phyloP scores from a whole-genome alignment of 768 basidiomycete species.

The Astraeus odoratus region DNA sequence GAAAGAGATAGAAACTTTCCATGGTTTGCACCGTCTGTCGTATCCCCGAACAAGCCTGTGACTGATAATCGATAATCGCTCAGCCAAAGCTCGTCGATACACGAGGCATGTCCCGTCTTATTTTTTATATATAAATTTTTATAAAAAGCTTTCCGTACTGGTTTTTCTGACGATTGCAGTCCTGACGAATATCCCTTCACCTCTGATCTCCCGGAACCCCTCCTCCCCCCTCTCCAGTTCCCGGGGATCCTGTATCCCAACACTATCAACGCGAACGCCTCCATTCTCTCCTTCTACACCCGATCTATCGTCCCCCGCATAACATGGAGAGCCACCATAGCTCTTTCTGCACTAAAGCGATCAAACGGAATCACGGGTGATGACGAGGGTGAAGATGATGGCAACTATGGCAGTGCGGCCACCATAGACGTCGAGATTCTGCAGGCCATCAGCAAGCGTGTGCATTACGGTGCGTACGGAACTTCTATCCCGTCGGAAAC shows the following conservation, averaged over 20 bases:
- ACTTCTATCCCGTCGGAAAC: background rate
- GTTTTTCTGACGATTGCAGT: constrained; percentile 35
- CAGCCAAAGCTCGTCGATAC: constrained; percentile 92
- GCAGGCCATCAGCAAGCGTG: constrained; percentile 96
- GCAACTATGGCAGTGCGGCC: constrained; percentile 94
- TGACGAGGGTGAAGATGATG: constrained; percentile 82
- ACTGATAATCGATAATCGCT: background rate
- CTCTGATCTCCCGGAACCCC: constrained; percentile 67
- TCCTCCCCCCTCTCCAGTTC: constrained; percentile 67
- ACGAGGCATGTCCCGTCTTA: constrained; percentile 55
- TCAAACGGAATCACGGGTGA: constrained; percentile 59
- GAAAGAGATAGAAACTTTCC: constrained; percentile 90
- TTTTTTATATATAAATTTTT: background rate
- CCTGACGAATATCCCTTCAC: constrained; percentile 99
- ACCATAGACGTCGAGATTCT: constrained; percentile 93
- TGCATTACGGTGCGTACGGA: constrained; percentile 79
- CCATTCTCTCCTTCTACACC: constrained; percentile 87
- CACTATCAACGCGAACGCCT: constrained; percentile 76
- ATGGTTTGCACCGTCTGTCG: constrained; percentile 50
- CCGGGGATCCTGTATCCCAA: constrained; percentile 76
- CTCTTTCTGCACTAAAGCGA: constrained; percentile 59
- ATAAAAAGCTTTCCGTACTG: background rate
- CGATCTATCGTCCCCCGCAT: constrained; percentile 85
- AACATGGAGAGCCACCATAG: constrained; percentile 61
- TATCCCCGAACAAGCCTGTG: constrained; percentile 3